Base-by-base conservation (phyloP, 2,329 filamentous ascomycete species). In the Didymella exigua region DNA sequence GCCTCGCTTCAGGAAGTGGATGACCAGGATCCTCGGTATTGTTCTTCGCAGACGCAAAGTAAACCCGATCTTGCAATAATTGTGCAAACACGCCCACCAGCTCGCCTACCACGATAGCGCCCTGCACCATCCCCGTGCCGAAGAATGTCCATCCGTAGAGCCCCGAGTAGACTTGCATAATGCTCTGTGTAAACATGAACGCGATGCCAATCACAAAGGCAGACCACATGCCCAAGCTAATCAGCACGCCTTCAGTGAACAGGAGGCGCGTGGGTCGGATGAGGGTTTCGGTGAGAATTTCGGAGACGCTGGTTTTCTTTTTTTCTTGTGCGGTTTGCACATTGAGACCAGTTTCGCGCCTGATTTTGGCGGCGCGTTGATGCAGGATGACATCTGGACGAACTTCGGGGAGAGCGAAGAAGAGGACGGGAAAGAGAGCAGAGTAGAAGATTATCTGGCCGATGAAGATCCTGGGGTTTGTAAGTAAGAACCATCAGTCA, bases 181-280 rank as follows among this genome's bases (percentile, higher is more conserved):
- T 75, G 26, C 76, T 79, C 53, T 82, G 80, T 0, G 79, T 82
- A 66, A 80, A 81, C 58, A 82, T 74, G 64, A 79, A 82, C 18
- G 80, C 74, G 2, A 74, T 77, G n/a, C 78, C 78, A 44, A 79
- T 72, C 53, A 74, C 74, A 52, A 82, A 79, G 14, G 77, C 76
- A 7, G 77, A 79, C 79, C 79, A 82, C 16, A 82, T 53, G 1
- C 79, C 80, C 41, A 78, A 76, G 41, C 74, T 75, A 36, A 81
- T 73, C 2, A 83, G 76, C 0, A 83, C 80, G 3, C 76, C 76
- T 67, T 83, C 81, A 1, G 80, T 83, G 59, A 70, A 73, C 4
- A 82, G 74, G 62, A 82, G 76, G 31, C 73, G 72, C 0, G 69
- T 62, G 7, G 72, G 72, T 1, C 71, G 66, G 33, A 70, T 67